A percentile compares a stretch with the other conserved stretches of the same genome.
Evolutionary conservation across 495 filamentous ascomycete species (phyloP).

Genomic region (Penicillium parvum): DNA sequence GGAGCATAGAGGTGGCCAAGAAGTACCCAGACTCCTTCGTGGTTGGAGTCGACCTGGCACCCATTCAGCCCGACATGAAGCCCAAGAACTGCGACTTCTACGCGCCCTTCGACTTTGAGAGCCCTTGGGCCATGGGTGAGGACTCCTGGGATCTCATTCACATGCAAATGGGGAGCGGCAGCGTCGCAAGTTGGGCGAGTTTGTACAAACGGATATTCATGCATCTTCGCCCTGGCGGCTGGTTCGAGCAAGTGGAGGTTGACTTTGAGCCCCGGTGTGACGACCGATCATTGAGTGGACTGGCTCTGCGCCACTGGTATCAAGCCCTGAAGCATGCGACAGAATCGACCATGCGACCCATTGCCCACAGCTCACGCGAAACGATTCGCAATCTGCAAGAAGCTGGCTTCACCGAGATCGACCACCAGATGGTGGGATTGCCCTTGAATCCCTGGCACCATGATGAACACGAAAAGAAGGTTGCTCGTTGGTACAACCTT

Average conservation of each 20-base stretch:
- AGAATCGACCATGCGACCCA: conserved; percentile 54
- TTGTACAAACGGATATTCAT: conserved; percentile 69
- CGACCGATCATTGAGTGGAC: conserved; percentile 54
- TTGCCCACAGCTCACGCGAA: conserved; percentile 57
- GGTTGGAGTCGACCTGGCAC: conserved; percentile 69
- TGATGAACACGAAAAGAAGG: conserved; percentile 62
- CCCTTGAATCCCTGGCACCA: conserved; percentile 77
- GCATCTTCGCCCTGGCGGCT: conserved; percentile 78
- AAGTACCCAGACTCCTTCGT: conserved; percentile 61
- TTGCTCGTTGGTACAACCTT: conserved; percentile 83
- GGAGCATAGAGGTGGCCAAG: conserved; percentile 81
- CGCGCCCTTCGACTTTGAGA: conserved; percentile 70
- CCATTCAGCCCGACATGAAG: conserved; percentile 74
- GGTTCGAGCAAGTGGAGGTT: conserved; percentile 90
- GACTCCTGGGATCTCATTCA: conserved; percentile 85
- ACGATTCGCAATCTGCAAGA: conserved; percentile 60
- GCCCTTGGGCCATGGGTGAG: conserved; percentile 70
- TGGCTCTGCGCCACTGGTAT: conserved; percentile 62
- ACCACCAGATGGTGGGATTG: conserved; percentile 65
- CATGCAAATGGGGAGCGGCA: conserved; percentile 74
- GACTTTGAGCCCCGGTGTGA: conserved; percentile 78
- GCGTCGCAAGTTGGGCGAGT: conserved; percentile 71
- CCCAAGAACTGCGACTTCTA: conserved; percentile 67
- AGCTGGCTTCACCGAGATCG: conserved; percentile 80
- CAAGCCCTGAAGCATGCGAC: conserved; percentile 67